Conservation (phyloP, 352 stramenopile species). For the Pythium rishiriense region DNA sequence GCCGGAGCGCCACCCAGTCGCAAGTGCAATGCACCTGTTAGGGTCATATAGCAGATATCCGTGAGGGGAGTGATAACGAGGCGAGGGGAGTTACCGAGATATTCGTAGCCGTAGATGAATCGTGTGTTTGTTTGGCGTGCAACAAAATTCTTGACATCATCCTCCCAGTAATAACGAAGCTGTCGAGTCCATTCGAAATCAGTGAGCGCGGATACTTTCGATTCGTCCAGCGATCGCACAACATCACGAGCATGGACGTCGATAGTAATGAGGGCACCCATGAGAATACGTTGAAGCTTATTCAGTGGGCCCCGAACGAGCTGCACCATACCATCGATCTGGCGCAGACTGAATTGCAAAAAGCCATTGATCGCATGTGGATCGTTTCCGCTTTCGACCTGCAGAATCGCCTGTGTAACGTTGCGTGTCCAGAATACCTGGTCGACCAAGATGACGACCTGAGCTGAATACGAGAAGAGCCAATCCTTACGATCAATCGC, state of each 20-base stretch:
- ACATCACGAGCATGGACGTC: slow-evolving; percentile 94
- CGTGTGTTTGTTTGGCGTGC: slow-evolving; percentile 86
- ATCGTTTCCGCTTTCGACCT: slow-evolving; percentile 71
- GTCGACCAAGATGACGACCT: slow-evolving; percentile 91
- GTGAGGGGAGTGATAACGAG: slow-evolving; percentile 96
- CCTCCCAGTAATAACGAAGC: slow-evolving; percentile 92
- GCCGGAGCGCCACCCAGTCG: slow-evolving; percentile 92
- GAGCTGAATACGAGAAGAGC: slow-evolving; percentile 90
- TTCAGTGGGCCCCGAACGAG: slow-evolving; percentile 93
- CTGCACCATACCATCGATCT: slow-evolving; percentile 93
- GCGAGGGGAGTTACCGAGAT: slow-evolving; percentile 95
- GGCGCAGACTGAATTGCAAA: slow-evolving; percentile 86
- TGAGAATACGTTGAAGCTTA: slow-evolving; percentile 89
- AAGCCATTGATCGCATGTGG: slow-evolving; percentile 77
- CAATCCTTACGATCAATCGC: slow-evolving; percentile 88
- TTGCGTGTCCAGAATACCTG: slow-evolving; percentile 92
- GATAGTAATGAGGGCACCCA: slow-evolving; percentile 93
- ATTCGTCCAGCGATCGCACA: slow-evolving; percentile 79
- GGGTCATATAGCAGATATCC: slow-evolving; percentile 95
- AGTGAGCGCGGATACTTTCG: slow-evolving; percentile 67
- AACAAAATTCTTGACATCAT: slow-evolving; percentile 85
- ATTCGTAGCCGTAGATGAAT: slow-evolving; percentile 97
- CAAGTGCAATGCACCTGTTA: slow-evolving; percentile 97
- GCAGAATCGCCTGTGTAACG: slow-evolving; percentile 71
- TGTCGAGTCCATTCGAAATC: slow-evolving; percentile 95